A percentile compares a stretch with the other conserved stretches of the same genome.
Conservation (phyloP, 148 eudicot species). For the Vaccinium corymbosum region DNA sequence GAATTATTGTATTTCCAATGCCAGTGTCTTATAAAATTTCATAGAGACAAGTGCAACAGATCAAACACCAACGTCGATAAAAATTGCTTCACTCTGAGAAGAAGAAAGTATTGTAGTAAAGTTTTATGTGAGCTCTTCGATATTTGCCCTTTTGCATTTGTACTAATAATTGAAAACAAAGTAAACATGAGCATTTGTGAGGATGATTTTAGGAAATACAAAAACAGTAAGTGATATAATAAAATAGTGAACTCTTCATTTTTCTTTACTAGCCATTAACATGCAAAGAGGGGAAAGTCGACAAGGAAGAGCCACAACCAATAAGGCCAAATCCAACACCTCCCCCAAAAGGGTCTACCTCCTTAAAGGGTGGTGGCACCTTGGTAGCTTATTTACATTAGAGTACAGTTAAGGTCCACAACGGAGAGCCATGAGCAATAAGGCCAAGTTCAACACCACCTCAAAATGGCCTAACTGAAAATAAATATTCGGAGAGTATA, state of each 20-base stretch:
- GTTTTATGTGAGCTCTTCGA: neutral
- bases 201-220: neutral
- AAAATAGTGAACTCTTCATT: neutral
- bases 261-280: neutral
- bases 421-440: neutral
- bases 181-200: neutral
- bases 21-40: neutral
- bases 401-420: neutral
- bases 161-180: neutral
- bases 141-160: neutral
- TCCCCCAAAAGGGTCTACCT: neutral
- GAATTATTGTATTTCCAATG: neutral
- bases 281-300: neutral
- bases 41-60: neutral
- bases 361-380: neutral
- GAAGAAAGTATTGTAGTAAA: neutral
- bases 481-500: neutral
- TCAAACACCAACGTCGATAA: conserved; percentile 14
- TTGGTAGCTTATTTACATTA: neutral
- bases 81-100: neutral
- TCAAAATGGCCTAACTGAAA: neutral
- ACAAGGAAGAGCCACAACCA: neutral
- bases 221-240: neutral
- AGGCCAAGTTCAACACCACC: neutral
- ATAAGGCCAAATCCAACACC: neutral